Evolutionary conservation across 1,284 basidiomycete species (phyloP).

Genomic region (Naganishia liquefaciens): DNA sequence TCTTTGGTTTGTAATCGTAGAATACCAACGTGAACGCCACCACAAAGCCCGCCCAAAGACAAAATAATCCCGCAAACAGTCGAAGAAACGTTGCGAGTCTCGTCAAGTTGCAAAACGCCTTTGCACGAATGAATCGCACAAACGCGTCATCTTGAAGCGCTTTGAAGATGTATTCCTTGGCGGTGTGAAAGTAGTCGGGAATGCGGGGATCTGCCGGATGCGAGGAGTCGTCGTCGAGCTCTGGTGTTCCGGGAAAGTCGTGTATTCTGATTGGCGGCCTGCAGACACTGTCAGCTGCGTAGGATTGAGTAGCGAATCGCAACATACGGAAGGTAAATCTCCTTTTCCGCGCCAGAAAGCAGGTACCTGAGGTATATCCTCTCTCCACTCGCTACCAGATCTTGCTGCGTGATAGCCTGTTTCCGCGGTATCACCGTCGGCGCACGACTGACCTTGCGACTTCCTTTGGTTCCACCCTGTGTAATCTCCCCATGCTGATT

Average conservation of each 20-base stretch:
- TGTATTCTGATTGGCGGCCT: constrained; percentile 62
- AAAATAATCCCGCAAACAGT: constrained; percentile 77
- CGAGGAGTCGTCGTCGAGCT: constrained; percentile 51
- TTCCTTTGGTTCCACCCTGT: constrained; percentile 13
- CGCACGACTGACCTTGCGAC: constrained; percentile 60
- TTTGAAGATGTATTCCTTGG: constrained; percentile 96
- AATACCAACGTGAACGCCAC: constrained; percentile 90
- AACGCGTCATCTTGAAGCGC: constrained; percentile 98
- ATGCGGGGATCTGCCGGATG: constrained; percentile 73
- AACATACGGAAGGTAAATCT: constrained; percentile 83
- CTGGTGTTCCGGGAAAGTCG: constrained; percentile 60
- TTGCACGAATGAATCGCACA: constrained; percentile 89
- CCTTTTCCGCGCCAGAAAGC: constrained; percentile 63
- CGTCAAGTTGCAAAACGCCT: constrained; percentile 95
- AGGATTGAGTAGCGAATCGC: not conserved
- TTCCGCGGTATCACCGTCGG: constrained; percentile 87
- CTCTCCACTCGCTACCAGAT: constrained; percentile 89
- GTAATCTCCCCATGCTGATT: constrained; percentile 10
- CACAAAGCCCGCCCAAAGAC: constrained; percentile 88
- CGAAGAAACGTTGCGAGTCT: constrained; percentile 83
- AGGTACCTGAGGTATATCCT: constrained; percentile 94
- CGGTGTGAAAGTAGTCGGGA: constrained; percentile 93
- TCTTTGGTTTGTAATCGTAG: constrained; percentile 83
- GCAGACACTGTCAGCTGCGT: constrained; percentile 47
- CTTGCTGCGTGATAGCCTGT: constrained; percentile 81